A percentile compares a stretch with the other conserved stretches of the same genome.
Evolutionary conservation across 2,329 filamentous ascomycete genomes (phyloP).

Genomic region (Stachybotrys elegans): DNA sequence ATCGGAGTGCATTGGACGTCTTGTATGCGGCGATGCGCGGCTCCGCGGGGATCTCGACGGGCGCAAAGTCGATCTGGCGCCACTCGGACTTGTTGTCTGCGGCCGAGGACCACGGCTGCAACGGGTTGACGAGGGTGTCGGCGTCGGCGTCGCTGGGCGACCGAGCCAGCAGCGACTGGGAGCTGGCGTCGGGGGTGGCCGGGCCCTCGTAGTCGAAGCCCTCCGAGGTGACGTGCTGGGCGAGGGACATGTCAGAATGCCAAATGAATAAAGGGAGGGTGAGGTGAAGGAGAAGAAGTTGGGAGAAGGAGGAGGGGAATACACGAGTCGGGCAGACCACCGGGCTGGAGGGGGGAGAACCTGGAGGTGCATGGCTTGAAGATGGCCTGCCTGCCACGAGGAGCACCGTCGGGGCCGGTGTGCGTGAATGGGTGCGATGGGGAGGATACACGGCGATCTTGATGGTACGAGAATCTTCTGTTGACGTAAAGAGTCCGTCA

Average conservation of each 20-base stretch:
- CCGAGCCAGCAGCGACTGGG: not conserved
- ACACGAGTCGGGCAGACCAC: no score
- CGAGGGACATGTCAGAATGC: slow-evolving; percentile 36
- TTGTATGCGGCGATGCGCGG: slow-evolving; percentile 25
- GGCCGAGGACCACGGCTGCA: not conserved
- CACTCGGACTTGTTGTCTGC: slow-evolving; percentile 13
- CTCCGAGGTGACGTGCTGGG: slow-evolving; percentile 37
- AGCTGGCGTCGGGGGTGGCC: slow-evolving; percentile 10
- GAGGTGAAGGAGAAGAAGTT: not conserved
- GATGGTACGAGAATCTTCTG: not conserved
- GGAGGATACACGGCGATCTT: no score
- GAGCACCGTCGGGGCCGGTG: no score
- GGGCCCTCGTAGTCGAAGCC: slow-evolving; percentile 33
- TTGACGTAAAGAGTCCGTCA: slow-evolving; percentile 1
- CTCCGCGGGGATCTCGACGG: slow-evolving; percentile 16
- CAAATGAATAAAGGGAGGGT: no score
- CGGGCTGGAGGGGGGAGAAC: no score
- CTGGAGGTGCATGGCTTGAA: no score
- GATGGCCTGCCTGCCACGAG: no score
- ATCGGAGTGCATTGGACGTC: slow-evolving; percentile 20
- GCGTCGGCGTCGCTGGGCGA: slow-evolving; percentile 4
- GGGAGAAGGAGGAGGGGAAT: no score
- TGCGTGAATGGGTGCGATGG: no score
- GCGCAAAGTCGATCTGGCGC: slow-evolving; percentile 22
- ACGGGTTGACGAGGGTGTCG: not conserved